Base-by-base conservation (phyloP, 2,329 filamentous ascomycete genomes). In the Aspergillus awamori region DNA sequence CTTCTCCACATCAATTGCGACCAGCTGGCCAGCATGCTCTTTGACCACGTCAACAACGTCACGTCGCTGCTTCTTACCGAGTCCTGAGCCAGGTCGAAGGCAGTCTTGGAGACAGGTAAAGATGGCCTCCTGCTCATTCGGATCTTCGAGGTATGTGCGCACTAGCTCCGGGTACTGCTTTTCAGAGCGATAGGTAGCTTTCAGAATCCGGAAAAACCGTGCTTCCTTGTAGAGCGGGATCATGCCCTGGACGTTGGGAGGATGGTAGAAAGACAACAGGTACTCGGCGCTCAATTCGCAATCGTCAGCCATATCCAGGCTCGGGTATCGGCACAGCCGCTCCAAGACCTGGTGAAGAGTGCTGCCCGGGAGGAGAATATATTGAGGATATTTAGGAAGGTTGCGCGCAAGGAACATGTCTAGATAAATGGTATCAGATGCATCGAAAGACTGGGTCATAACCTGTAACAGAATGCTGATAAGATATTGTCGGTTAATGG, bases 391-490 rank as follows among this genome's bases (percentile, higher is more conserved):
- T 75, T 99, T 99, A 3, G 96, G 92, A 53, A 99, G 80, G 73
- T 97, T 99, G 59, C 95, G 88, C 17, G 95, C 94, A 72, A 99
- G 90, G 72, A 99, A 99, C 93, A 99, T 99, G 77, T 99, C 93
- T 48, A 99, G 85, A 76, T 97, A 99, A 59, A 99, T 91, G 11
- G 91, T 93, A 72, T 98, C 93, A 63, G 90, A 87, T 0, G 88
- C 78, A 0, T 87, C 85, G 76, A 97, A 98, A 51, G 84, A 81
- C 0, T 87, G 80, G 10, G 88, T 90, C 92, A 99, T 96, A 28
- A 97, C 89, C 74, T 97, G 93, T 10, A 96, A 83, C 60, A 99
- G 80, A 59, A 97, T 96, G 51, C 91, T 94, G 66, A 97, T 85
- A 62, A 99, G 87, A 70, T 96, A 97, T 76, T 99, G 95, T 36